Conservation (phyloP, 2,329 filamentous ascomycete species). For the Ilyonectria destructans region DNA sequence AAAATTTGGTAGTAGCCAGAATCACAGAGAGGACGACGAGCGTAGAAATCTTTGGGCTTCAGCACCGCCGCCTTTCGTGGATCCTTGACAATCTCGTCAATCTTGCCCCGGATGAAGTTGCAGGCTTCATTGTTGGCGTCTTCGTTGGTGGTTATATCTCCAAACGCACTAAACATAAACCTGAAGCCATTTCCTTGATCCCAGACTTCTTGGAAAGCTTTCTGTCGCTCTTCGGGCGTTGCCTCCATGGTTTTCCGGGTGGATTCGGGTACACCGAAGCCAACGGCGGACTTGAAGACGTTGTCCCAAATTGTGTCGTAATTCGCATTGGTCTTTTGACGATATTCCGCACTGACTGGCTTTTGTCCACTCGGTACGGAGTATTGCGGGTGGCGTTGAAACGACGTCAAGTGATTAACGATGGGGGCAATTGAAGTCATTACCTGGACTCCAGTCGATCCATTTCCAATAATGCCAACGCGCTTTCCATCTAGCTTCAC, state of each 20-base stretch:
- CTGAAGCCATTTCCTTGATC: no score
- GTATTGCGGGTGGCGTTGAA: slow-evolving; percentile 37
- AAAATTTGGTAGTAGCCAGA: slow-evolving; percentile 65
- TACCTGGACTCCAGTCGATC: slow-evolving; percentile 33
- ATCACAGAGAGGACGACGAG: slow-evolving; percentile 53
- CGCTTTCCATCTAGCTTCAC: slow-evolving; percentile 14
- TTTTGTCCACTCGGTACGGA: slow-evolving; percentile 31
- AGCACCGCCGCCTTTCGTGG: slow-evolving; percentile 38
- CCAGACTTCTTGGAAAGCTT: no score
- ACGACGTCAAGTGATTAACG: slow-evolving; percentile 38
- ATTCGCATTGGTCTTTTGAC: slow-evolving; percentile 35
- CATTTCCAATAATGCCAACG: slow-evolving; percentile 32
- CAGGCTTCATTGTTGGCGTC: no score
- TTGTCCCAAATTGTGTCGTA: slow-evolving; percentile 51
- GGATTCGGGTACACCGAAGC: slow-evolving; percentile 53
- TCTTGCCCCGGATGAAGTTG: no score
- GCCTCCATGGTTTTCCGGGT: slow-evolving; percentile 48
- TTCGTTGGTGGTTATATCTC: no score
- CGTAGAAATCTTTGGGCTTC: slow-evolving; percentile 37
- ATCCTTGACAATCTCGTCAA: slow-evolving; percentile 39
- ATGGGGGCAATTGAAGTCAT: slow-evolving; percentile 29
- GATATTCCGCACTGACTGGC: slow-evolving; percentile 25
- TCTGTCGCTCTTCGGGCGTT: slow-evolving; percentile 49
- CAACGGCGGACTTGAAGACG: slow-evolving; percentile 42
- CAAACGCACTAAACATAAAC: no score